Percentiles rank a stretch among this genome's conserved stretches.
These are phyloP conservation scores for Penicillium sp. DNA, from an alignment of 2,329 filamentous ascomycete species.

Conservation along the genomic window DNA sequence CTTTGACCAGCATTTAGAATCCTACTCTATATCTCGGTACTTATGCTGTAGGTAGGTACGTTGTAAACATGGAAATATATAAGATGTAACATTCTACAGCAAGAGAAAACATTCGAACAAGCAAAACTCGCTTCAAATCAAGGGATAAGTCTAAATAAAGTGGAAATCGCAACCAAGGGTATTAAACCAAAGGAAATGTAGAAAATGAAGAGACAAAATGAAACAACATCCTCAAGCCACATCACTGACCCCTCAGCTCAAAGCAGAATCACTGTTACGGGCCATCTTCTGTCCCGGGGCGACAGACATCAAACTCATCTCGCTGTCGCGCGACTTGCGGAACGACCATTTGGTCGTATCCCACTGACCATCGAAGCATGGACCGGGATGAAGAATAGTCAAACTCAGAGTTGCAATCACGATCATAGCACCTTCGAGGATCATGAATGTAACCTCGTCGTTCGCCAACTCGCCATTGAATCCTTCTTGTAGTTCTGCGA, in stretches of 20 bases:
- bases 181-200: background rate
- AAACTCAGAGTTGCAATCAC: slow-evolving; percentile 8
- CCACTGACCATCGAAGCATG: background rate
- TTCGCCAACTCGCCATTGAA: slow-evolving; percentile 49
- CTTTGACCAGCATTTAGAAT: too few species aligned
- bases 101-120: too few species aligned
- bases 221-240: background rate
- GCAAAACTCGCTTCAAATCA: too few species aligned
- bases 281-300: background rate
- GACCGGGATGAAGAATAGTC: background rate
- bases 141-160: too few species aligned
- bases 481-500: slow-evolving; percentile 50
- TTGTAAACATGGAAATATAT: too few species aligned
- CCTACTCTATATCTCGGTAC: too few species aligned
- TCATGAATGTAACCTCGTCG: slow-evolving; percentile 50
- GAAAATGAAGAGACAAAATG: background rate
- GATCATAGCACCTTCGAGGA: slow-evolving; percentile 55
- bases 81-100: too few species aligned
- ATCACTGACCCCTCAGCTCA: background rate
- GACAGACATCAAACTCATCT: background rate
- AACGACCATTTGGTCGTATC: background rate
- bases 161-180: too few species aligned
- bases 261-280: background rate
- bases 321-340: background rate
- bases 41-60: too few species aligned